Evolutionary conservation across 176 grass and related monocot species (phyloP).

Genomic region (Oryza longistaminata): DNA sequence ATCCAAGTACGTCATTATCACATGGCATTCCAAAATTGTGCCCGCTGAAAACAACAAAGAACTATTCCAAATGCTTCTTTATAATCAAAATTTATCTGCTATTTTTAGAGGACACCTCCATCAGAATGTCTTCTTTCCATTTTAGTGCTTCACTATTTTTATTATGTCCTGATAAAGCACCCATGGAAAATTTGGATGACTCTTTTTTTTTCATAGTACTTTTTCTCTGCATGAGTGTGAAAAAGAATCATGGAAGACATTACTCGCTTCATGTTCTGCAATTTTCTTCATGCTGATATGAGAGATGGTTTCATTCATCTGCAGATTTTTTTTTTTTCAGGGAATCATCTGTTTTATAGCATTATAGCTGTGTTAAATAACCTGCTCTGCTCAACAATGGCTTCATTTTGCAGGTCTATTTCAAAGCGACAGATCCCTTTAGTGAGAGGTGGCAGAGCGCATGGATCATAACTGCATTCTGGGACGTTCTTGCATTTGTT

Average conservation of each 20-base stretch:
- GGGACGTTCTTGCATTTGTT: slow-evolving; percentile 84
- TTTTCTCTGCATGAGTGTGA: not conserved
- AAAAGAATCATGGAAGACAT: not conserved
- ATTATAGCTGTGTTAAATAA: not conserved
- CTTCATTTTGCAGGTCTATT: slow-evolving; percentile 76
- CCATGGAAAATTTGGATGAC: not conserved
- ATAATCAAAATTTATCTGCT: slow-evolving; percentile 4
- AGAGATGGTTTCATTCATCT: slow-evolving; percentile 2
- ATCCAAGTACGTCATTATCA: not conserved
- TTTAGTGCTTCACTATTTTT: not conserved
- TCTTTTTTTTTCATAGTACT: not conserved
- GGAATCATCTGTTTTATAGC: slow-evolving; percentile 9
- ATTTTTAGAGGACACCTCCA: not conserved
- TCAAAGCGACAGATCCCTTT: slow-evolving; percentile 95
- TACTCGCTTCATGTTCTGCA: not conserved
- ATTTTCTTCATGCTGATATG: not conserved
- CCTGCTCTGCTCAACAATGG: slow-evolving; percentile 12
- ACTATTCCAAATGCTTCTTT: too few relatives aligned
- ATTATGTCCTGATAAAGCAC: not conserved
- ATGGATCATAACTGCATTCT: slow-evolving; percentile 98
- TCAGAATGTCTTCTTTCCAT: not conserved
- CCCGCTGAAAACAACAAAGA: not conserved
- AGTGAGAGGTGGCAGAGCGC: slow-evolving; percentile 98
- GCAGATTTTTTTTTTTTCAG: not conserved
- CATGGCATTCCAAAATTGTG: not conserved